A percentile compares a stretch with the other conserved stretches of the same genome.
Evolutionary conservation across 2,329 filamentous ascomycete species (phyloP).

Genomic region (Xylaria digitata): DNA sequence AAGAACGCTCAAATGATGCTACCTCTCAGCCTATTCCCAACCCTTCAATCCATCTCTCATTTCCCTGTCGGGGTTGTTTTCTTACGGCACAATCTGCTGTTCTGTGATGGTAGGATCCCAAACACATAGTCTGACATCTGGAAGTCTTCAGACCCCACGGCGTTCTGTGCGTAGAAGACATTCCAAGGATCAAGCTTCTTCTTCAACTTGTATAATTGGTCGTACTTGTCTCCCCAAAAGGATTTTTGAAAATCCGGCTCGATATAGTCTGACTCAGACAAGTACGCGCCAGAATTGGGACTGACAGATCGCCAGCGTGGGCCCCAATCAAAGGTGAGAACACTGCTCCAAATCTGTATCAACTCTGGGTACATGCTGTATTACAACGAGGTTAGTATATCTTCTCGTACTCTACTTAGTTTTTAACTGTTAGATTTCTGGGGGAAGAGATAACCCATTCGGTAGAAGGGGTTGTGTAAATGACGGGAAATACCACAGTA

Average conservation of each 20-base stretch:
- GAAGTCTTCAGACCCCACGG: constrained; percentile 55
- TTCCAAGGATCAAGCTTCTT: constrained; percentile 52
- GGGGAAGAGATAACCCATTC: not conserved
- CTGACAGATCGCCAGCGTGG: constrained; percentile 41
- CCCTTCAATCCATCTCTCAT: not conserved
- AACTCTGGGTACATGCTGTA: constrained; percentile 44
- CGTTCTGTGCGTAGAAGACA: constrained; percentile 52
- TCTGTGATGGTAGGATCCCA: constrained; percentile 46
- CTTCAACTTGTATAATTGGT: constrained; percentile 51
- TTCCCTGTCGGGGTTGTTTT: constrained; percentile 27
- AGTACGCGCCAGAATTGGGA: constrained; percentile 44
- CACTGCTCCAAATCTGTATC: constrained; percentile 44
- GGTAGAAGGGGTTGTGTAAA: not conserved
- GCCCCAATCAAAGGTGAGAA: constrained; percentile 44
- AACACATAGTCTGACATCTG: constrained; percentile 47
- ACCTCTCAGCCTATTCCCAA: not conserved
- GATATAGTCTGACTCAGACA: constrained; percentile 52
- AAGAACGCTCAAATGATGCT: not conserved
- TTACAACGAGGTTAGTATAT: constrained; percentile 28
- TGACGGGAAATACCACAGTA: not conserved
- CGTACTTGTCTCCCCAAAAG: constrained; percentile 53
- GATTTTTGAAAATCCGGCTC: constrained; percentile 53
- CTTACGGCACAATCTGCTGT: constrained; percentile 44
- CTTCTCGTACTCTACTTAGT: not conserved
- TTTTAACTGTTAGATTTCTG: not conserved